phyloP scores from a whole-genome alignment of 2,329 filamentous ascomycete genomes.

The Venturia effusa region DNA sequence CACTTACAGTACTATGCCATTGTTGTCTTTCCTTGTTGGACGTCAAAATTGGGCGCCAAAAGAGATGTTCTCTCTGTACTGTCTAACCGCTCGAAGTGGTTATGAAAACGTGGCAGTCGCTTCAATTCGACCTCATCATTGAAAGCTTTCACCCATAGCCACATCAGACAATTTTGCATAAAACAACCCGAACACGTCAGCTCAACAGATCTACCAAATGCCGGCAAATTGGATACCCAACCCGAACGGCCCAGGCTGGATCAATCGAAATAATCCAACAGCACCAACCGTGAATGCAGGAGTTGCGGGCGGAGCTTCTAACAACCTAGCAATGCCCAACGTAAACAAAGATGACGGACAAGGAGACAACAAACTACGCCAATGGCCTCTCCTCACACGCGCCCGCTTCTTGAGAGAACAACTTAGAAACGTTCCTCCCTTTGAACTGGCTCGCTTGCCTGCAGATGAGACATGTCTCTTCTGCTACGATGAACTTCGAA shows the following conservation, averaged over 20 bases:
- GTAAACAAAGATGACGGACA: not conserved
- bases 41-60: too few species aligned
- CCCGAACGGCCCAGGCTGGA: not conserved
- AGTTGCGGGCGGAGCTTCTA: too few species aligned
- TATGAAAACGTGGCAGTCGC: not conserved
- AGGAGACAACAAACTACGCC: not conserved
- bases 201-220: not conserved
- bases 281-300: not conserved
- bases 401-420: not conserved
- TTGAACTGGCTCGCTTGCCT: not conserved
- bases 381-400: not conserved
- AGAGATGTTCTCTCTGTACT: not conserved
- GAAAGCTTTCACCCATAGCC: not conserved
- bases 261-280: not conserved
- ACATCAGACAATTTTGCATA: too few species aligned
- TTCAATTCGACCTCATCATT: not conserved
- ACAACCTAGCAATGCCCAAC: not conserved
- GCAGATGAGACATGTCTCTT: not conserved
- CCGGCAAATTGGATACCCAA: not conserved
- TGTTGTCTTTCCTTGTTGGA: too few species aligned
- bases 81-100: not conserved
- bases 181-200: too few species aligned
- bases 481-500: not conserved
- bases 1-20: not conserved
- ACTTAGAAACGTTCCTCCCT: not conserved